Evolutionary conservation across 257 asterid species (phyloP).

Genomic region (Ligustrum vulgare): DNA sequence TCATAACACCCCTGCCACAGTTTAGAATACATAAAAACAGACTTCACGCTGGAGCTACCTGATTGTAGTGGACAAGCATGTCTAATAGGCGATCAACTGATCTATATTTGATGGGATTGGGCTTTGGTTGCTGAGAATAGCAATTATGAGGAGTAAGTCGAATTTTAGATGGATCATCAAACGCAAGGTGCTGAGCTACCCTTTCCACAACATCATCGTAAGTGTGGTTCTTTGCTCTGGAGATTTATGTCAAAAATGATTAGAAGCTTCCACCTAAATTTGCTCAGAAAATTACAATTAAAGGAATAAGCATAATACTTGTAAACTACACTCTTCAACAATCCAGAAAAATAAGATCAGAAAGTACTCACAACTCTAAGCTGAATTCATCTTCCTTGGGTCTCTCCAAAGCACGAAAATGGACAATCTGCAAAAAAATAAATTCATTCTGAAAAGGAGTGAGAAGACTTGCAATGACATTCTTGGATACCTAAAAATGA

Average conservation of each 20-base stretch:
- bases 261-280: neutral
- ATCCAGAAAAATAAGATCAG: constrained; percentile 12
- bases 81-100: constrained; percentile 83
- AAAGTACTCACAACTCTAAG: constrained; percentile 80
- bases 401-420: constrained; percentile 82
- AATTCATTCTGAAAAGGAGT: constrained; percentile 11
- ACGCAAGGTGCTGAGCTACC: constrained; percentile 78
- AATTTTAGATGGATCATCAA: constrained; percentile 91
- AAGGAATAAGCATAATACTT: constrained; percentile 22
- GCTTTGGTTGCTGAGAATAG: constrained; percentile 98
- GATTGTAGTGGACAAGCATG: constrained; percentile 98
- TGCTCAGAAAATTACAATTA: no score
- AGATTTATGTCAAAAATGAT: constrained; percentile 27
- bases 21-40: neutral
- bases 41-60: constrained; percentile 46
- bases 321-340: constrained; percentile 17
- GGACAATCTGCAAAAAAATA: constrained; percentile 65
- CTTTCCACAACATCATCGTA: constrained; percentile 95
- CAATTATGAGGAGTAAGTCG: constrained; percentile 98
- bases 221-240: constrained; percentile 85
- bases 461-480: neutral
- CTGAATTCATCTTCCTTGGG: constrained; percentile 94
- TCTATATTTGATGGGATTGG: constrained; percentile 80
- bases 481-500: neutral
- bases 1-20: neutral